Base-by-base conservation (phyloP, 1,284 basidiomycete genomes). In the Trichosporon asahii region DNA sequence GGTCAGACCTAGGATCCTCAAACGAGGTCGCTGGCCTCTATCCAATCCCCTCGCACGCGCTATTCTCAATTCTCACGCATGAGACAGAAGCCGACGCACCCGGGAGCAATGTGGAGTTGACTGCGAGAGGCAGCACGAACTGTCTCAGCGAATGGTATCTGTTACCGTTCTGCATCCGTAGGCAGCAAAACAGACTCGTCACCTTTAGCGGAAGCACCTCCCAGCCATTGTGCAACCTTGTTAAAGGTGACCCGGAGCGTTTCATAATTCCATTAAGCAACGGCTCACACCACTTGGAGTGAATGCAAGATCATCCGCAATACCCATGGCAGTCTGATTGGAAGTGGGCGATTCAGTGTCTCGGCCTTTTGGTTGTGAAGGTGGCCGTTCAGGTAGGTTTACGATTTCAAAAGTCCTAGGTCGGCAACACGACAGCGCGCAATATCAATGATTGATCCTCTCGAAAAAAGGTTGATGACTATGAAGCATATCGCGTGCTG, bases 401-500 rank as follows among this genome's bases (percentile, higher is more conserved):
- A n/a, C 18, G 29, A 61, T 61, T 61, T 8, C 57, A 27, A 3
- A n/a, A n/a, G 7, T 18, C 5, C 15, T 18, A 57, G 27, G 25
- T 33, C 57, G 18, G 29, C 27, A 31, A 33, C 57, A 61, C 57
- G 27, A 61, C 27, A 31, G 27, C 15, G 57, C 15, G 18, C 15
- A 12, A 61, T 4, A n/a, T 15, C 57, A 18, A 61, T 31, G 29
- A 18, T 29, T n/a, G 57, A 44, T 31, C 18, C n/a, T n/a, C 33
- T 18, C 5, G 27, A 31, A 31, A 33, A 15, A 61, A 61, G 27
- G 57, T 61, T 31, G 57, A n/a, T 33, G 29, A 61, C 15, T 31
- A 31, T 61, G 57, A 61, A 61, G 57, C 57, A 61, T 61, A 61
- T 33, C 29, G 57, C 57, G 57, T 61, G 57, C 57, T 61, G 57